A percentile compares a stretch with the other conserved stretches of the same genome.
Conservation (phyloP, 345 rosid genomes). For the Hibiscus mutabilis region DNA sequence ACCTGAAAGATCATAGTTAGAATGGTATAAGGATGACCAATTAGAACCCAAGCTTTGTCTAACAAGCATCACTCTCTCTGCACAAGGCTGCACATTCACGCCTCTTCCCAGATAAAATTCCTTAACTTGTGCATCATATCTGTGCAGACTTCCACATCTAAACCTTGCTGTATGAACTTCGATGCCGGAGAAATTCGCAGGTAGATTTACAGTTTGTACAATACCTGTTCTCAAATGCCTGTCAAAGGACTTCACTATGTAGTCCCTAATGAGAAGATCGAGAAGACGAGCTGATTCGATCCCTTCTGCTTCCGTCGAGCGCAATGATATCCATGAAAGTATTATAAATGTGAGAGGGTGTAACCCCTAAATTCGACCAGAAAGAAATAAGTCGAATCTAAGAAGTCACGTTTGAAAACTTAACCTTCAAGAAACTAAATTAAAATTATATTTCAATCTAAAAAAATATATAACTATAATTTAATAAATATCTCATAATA, state of each 20-base stretch:
- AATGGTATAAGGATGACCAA: slow-evolving; percentile 68
- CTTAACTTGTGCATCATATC: slow-evolving; percentile 69
- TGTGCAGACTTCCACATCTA: slow-evolving; percentile 76
- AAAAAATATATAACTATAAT: too few relatives aligned
- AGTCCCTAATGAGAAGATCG: slow-evolving; percentile 73
- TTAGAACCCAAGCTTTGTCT: slow-evolving; percentile 59
- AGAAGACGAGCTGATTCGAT: slow-evolving; percentile 50
- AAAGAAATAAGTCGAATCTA: too few relatives aligned
- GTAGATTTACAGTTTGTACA: slow-evolving; percentile 37
- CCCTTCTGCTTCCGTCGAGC: slow-evolving; percentile 15
- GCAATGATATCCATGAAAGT: slow-evolving; percentile 17
- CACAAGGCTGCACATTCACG: slow-evolving; percentile 62
- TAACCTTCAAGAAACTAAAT: too few relatives aligned
- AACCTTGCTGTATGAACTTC: slow-evolving; percentile 51
- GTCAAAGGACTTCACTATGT: slow-evolving; percentile 53
- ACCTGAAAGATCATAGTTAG: slow-evolving; percentile 71
- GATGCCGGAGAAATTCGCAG: slow-evolving; percentile 72
- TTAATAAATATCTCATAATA: too few relatives aligned
- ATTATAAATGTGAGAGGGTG: slow-evolving; percentile 18
- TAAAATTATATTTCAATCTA: too few relatives aligned
- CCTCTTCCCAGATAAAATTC: slow-evolving; percentile 67
- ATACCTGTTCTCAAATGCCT: slow-evolving; percentile 47
- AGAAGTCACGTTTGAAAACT: too few relatives aligned
- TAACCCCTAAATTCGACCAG: too few relatives aligned
- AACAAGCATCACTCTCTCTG: slow-evolving; percentile 74